Evolutionary conservation across 129 eudicot species (phyloP), one percentile per base, ranked within the genome.

Genomic region (Apium graveolens): DNA sequence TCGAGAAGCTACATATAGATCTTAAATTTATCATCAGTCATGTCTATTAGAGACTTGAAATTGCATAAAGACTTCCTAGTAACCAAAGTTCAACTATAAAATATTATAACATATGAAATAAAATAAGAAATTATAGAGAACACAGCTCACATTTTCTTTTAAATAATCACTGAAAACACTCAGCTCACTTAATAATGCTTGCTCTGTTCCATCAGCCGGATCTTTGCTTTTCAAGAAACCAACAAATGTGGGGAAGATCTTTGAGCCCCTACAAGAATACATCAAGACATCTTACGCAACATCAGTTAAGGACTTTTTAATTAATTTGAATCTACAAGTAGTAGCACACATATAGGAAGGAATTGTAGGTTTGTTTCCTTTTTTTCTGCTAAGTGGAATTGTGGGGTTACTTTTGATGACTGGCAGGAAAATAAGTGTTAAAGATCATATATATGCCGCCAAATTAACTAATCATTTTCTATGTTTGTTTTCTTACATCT

Each of bases 221-320:
- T 95, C 97, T 83, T 95, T 95, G 96, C 99, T 95, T 84, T 90
- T 95, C 76, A 95, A 85, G 82, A 91, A 95, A 43, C 90, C 99
- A 53, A 92, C 82, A 82, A 81, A 95, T 17, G 92, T 81, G 26
- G 99, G 84, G 84, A 95, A 95, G 82, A 95, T 95, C 89, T 95
- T 92, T 21, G 96, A 91, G 37, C 97, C 99, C 76, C 98, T 95
- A 77, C 86, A 87, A 79, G 79, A 84, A 73, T 38, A 34, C 32
- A 76, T 43, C 31, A 77, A 51, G 45, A 81, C 41, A 37, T 46
- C 24, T 34, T 26, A 44, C 44, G 43, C 75, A 55, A 49, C 80
- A 46, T 9, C 10, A 26, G 31, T 60, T 11, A n/a, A 57, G 26
- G 68, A 60, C 3, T 26, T n/a, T 8, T 26, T 60, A 60, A n/a